These are phyloP conservation scores for Candida germanica DNA, from an alignment of 805 yeast species.

Conservation along the genomic window DNA sequence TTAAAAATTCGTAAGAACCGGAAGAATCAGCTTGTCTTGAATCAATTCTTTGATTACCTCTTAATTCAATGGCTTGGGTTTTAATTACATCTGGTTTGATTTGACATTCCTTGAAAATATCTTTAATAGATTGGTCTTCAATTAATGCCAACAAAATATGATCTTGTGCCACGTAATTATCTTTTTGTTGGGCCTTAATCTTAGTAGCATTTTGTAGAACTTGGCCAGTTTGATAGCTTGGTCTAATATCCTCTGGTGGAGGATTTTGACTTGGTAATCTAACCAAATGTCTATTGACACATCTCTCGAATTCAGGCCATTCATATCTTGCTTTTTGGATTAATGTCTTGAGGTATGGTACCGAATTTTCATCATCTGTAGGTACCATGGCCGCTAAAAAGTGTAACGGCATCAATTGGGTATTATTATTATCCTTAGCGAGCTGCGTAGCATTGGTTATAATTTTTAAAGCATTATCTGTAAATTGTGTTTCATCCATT, in stretches of 20 bases:
- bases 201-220: conserved; percentile 72
- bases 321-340: conserved; percentile 86
- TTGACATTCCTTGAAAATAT: conserved; percentile 66
- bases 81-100: conserved; percentile 70
- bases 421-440: conserved; percentile 80
- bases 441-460: conserved; percentile 75
- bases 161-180: conserved; percentile 89
- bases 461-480: conserved; percentile 87
- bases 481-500: conserved; percentile 75
- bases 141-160: conserved; percentile 82
- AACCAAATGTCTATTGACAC: conserved; percentile 77
- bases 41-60: conserved; percentile 91
- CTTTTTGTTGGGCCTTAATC: conserved; percentile 84
- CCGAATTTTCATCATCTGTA: conserved; percentile 46
- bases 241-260: conserved; percentile 76
- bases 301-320: conserved; percentile 74
- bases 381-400: conserved; percentile 87
- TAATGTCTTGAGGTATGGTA: conserved; percentile 69
- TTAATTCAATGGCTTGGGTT: conserved; percentile 71
- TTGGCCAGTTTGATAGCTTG: conserved; percentile 73
- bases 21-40: conserved; percentile 92
- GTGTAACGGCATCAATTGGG: conserved; percentile 85
- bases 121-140: conserved; percentile 70
- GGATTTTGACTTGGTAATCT: conserved; percentile 86
- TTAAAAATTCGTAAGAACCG: conserved; percentile 74